Evolutionary conservation across 306 rosid species (phyloP), one percentile per base, ranked within the genome.

Genomic region (Ammopiptanthus mongolicus): DNA sequence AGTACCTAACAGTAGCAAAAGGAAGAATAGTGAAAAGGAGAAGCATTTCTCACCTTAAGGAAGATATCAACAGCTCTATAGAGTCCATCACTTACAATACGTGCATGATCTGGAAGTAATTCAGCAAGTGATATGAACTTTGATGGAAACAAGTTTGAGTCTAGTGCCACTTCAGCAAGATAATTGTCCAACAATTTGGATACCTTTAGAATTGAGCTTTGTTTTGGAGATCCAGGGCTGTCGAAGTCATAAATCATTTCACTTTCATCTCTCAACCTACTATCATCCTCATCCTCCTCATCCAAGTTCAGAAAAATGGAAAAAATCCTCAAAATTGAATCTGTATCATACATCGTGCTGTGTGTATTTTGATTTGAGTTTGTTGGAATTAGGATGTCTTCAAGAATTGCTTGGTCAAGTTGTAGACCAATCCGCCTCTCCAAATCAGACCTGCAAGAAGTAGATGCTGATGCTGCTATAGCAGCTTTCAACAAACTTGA

Each of bases 351-450:
- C 55, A 90, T 75, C 4, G 90, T 86, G 69, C 76, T 73, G 56
- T 90, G 93, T 14, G 51, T 80, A 46, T 80, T 88, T 36, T 90
- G 97, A 58, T 84, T 88, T 63, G 90, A 83, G 64, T 78, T 90
- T 73, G 90, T 75, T 9, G 99, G 99, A 75, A 92, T 90, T 50
- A 96, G 74, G 61, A 96, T 83, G 81, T 96, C 99, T 85, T 96
- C 99, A 6, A 96, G 99, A 80, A 92, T 96, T 39, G 98, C 99
- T 76, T 96, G 99, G 69, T 96, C 98, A 71, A 96, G 89, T 46
- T 92, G 99, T 47, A 96, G 79, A 47, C 99, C 99, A 22, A 96
- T 92, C 60, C 98, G 80, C 65, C 98, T 85, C 77, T 96, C 99
- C 72, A 96, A 75, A 81, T 96, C 99, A 0, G 97, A 87, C 81